phyloP scores from a whole-genome alignment of 176 grass and related monocot genomes.

The Oryza meridionalis region DNA sequence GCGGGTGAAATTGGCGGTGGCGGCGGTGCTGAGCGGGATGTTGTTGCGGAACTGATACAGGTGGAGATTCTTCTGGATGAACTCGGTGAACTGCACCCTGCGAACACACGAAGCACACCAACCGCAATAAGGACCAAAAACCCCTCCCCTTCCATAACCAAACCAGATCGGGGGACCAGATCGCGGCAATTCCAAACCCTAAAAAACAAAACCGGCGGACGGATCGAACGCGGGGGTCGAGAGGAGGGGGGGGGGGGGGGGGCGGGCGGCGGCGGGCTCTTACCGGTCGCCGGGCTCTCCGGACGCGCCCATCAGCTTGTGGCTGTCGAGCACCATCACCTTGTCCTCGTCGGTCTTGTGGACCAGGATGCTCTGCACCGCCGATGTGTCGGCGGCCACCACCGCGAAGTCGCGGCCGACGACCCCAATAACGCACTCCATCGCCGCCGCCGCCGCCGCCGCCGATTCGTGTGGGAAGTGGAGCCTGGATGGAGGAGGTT shows the following conservation, averaged over 20 bases:
- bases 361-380: slow-evolving; percentile 82
- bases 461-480: neutral
- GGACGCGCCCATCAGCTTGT: slow-evolving; percentile 98
- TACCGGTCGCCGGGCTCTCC: slow-evolving; percentile 97
- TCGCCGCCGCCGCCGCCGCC: slow-evolving; percentile 22
- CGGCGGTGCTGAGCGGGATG: slow-evolving; percentile 83
- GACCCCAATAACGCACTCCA: slow-evolving; percentile 91
- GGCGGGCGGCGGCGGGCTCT: neutral
- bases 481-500: neutral
- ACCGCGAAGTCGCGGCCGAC: slow-evolving; percentile 87
- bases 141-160: neutral
- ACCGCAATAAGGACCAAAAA: neutral
- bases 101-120: neutral
- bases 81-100: slow-evolving; percentile 99
- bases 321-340: slow-evolving; percentile 92
- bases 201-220: neutral
- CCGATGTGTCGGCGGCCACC: slow-evolving; percentile 86
- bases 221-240: neutral
- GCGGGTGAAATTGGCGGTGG: slow-evolving; percentile 94
- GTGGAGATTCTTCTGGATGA: slow-evolving; percentile 99
- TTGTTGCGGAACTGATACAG: slow-evolving; percentile 96
- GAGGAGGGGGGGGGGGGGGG: neutral
- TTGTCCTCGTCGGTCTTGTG: slow-evolving; percentile 93
- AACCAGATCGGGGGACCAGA: slow-evolving; percentile 35
- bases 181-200: slow-evolving; percentile 27